phyloP scores from a whole-genome alignment of 2,329 filamentous ascomycete species.

The Pseudogymnoascus sp. region DNA sequence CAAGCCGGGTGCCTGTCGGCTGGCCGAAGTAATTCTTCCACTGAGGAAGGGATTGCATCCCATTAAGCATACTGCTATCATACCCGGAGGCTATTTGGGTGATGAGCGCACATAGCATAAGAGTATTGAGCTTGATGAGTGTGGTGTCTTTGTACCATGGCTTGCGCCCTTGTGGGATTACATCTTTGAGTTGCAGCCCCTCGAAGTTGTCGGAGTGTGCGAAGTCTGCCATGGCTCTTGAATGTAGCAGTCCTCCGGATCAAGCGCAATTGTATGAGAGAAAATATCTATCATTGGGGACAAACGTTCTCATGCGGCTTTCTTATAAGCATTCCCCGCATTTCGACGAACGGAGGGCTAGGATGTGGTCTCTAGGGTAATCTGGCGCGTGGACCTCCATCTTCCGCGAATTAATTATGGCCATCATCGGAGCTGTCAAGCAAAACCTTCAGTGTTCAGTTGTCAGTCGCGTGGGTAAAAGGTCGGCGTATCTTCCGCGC shows the following conservation, averaged over 20 bases:
- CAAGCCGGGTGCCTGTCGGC: conserved; percentile 32
- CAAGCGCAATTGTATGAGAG: not conserved
- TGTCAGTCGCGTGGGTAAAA: not conserved
- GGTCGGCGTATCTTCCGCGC: not conserved
- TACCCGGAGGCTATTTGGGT: conserved; percentile 30
- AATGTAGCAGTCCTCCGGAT: not conserved
- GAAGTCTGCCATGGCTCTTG: not conserved
- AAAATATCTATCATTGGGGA: not conserved
- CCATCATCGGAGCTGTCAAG: not conserved
- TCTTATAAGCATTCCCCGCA: conserved; percentile 5
- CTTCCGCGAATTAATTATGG: not conserved
- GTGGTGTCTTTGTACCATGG: conserved; percentile 19
- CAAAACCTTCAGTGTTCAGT: not conserved
- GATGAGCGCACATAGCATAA: conserved; percentile 28
- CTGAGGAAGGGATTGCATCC: conserved; percentile 12
- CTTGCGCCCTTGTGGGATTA: not conserved
- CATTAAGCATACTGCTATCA: conserved; percentile 21
- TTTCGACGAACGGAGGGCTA: not conserved
- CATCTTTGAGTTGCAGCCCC: conserved; percentile 6
- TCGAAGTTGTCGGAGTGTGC: not conserved
- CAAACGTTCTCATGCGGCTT: not conserved
- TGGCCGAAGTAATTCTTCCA: conserved; percentile 30
- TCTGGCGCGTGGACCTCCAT: not conserved
- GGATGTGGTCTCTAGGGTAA: not conserved
- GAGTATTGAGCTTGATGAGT: conserved; percentile 28